phyloP scores from a whole-genome alignment of 2,329 filamentous ascomycete genomes.

The Trichothecium sympodiale region DNA sequence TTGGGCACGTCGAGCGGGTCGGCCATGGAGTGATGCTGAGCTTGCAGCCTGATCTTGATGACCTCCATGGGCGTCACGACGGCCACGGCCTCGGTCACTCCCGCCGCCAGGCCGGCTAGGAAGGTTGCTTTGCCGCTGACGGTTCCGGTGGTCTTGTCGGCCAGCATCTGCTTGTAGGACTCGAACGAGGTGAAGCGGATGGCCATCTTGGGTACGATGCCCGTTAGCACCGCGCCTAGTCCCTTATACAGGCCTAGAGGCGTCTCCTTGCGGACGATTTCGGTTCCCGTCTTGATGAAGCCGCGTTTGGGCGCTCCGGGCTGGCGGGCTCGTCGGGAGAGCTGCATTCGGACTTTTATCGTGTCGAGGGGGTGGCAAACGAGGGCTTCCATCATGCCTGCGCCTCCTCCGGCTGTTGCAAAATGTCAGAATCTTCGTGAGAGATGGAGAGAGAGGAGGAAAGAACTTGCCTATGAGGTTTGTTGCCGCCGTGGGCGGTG shows the following conservation, averaged over 20 bases:
- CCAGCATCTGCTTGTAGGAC: constrained; percentile 77
- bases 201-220: constrained; percentile 98
- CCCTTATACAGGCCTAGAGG: constrained; percentile 94
- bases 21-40: constrained; percentile 95
- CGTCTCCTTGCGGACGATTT: constrained; percentile 85
- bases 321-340: constrained; percentile 72
- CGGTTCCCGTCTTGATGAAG: constrained; percentile 73
- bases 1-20: constrained; percentile 94
- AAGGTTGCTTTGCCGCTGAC: constrained; percentile 63
- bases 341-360: constrained; percentile 99
- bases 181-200: constrained; percentile 98
- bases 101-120: constrained; percentile 73
- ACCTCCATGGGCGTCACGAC: constrained; percentile 99
- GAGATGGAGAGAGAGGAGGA: neutral
- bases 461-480: constrained; percentile 70
- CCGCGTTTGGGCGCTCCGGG: constrained; percentile 80
- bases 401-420: constrained; percentile 87
- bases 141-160: constrained; percentile 53
- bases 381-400: constrained; percentile 98
- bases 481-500: constrained; percentile 73
- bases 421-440: constrained; percentile 6
- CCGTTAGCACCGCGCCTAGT: constrained; percentile 89
- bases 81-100: constrained; percentile 90
- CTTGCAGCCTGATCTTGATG: constrained; percentile 95
- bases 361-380: constrained; percentile 93